phyloP scores from a whole-genome alignment of 2,329 filamentous ascomycete species.

The Bimuria novae-zelandiae region DNA sequence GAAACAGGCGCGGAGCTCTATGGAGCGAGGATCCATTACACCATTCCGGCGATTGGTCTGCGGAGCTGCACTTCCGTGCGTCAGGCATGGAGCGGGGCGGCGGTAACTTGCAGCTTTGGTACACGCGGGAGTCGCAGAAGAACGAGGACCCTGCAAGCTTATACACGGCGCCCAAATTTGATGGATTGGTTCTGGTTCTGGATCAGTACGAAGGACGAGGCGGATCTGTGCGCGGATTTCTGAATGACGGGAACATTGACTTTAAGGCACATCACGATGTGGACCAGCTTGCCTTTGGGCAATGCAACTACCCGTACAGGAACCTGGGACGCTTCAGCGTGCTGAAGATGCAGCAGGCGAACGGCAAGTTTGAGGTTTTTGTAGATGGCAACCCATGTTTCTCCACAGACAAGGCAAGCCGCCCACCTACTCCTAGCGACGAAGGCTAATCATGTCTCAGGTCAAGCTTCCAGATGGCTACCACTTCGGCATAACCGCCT shows the following conservation, averaged over 20 bases:
- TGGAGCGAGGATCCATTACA: slow-evolving; percentile 72
- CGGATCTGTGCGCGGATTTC: slow-evolving; percentile 85
- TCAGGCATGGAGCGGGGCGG: slow-evolving; percentile 82
- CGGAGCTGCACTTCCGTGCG: slow-evolving; percentile 85
- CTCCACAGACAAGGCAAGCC: slow-evolving; percentile 67
- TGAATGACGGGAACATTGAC: slow-evolving; percentile 87
- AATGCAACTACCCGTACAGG: slow-evolving; percentile 88
- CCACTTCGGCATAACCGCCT: slow-evolving; percentile 83
- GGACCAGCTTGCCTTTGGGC: slow-evolving; percentile 87
- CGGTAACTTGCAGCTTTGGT: slow-evolving; percentile 95
- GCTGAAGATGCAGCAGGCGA: slow-evolving; percentile 73
- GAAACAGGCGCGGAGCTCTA: slow-evolving; percentile 79
- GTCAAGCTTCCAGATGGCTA: slow-evolving; percentile 80
- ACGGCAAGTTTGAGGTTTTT: slow-evolving; percentile 72
- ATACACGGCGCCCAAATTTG: slow-evolving; percentile 83
- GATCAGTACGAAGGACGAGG: slow-evolving; percentile 79
- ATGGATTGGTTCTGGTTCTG: slow-evolving; percentile 85
- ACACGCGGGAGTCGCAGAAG: slow-evolving; percentile 70
- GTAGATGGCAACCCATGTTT: slow-evolving; percentile 85
- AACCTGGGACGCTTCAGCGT: slow-evolving; percentile 86
- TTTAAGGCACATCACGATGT: slow-evolving; percentile 76
- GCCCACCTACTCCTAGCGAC: neutral
- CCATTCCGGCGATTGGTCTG: slow-evolving; percentile 72
- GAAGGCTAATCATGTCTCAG: slow-evolving; percentile 44
- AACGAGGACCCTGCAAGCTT: slow-evolving; percentile 74